Conservation (phyloP, 2,329 filamentous ascomycete genomes). For the Sporothrix brunneoviolacea region DNA sequence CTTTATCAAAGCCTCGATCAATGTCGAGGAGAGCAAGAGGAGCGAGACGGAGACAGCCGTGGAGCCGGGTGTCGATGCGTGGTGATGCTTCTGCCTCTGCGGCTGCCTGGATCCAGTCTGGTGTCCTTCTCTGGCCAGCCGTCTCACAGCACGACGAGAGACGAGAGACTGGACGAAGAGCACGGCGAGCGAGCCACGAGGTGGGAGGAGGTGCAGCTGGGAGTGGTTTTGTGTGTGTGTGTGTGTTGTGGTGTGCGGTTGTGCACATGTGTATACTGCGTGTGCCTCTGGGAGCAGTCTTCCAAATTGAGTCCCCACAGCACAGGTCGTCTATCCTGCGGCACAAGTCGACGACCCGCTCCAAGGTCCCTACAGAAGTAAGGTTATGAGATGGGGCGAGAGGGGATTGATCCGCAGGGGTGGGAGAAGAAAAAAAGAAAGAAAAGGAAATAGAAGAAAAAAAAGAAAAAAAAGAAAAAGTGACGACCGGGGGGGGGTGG, state of each 20-base stretch:
- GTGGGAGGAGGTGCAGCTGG: background rate
- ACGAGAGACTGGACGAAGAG: background rate
- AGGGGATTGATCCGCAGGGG: too few relatives aligned
- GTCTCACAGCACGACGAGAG: too few relatives aligned
- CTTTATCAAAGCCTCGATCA: too few relatives aligned
- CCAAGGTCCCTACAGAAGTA: too few relatives aligned
- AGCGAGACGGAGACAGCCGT: background rate
- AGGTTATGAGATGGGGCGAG: background rate
- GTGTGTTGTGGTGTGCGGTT: background rate
- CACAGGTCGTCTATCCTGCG: background rate
- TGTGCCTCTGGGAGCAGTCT: background rate
- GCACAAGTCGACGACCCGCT: conserved; percentile 1
- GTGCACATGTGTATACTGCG: too few relatives aligned
- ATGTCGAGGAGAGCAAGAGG: background rate
- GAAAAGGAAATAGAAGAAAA: background rate
- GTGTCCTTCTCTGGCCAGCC: too few relatives aligned
- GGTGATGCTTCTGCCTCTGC: too few relatives aligned
- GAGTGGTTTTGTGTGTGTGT: background rate
- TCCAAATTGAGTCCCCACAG: conserved; percentile 7
- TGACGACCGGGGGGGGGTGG: background rate
- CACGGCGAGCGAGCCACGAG: too few relatives aligned
- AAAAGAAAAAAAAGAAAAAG: background rate
- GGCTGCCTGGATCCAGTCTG: too few relatives aligned
- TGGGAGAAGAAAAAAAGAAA: background rate
- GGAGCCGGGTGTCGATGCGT: too few relatives aligned